Conservation (phyloP, 805 yeast species). For the Yarrowia hollandica region DNA sequence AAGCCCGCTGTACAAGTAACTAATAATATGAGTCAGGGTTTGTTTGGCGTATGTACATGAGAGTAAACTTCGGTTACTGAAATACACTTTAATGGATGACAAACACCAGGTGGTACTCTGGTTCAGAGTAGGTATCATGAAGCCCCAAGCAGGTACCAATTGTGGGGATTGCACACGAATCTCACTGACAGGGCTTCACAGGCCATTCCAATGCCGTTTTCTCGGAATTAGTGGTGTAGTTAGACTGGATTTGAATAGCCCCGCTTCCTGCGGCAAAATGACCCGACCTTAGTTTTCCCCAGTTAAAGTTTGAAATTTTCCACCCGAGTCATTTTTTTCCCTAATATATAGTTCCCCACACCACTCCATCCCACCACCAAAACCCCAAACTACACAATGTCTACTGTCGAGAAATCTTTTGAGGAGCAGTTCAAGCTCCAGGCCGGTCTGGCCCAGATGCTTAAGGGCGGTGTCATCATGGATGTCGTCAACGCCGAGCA, state of each 20-base stretch:
- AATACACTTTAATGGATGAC: slow-evolving; percentile 10
- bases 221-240: neutral
- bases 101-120: neutral
- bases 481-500: slow-evolving; percentile 76
- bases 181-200: no score
- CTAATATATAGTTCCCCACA: slow-evolving; percentile 28
- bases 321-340: slow-evolving; percentile 29
- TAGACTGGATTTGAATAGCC: neutral
- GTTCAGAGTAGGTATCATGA: no score
- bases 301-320: slow-evolving; percentile 29
- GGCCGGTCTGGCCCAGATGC: slow-evolving; percentile 83
- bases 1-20: no score
- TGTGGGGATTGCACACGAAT: no score
- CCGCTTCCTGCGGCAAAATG: slow-evolving; percentile 28
- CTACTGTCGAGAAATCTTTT: slow-evolving; percentile 26
- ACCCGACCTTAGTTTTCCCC: neutral
- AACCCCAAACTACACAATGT: slow-evolving; percentile 8
- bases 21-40: slow-evolving; percentile 23
- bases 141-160: no score
- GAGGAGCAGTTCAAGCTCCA: slow-evolving; percentile 46
- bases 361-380: slow-evolving; percentile 11
- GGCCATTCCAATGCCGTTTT: no score
- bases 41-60: no score
- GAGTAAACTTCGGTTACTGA: slow-evolving; percentile 16
- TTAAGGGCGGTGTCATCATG: slow-evolving; percentile 60